phyloP scores from a whole-genome alignment of 352 stramenopile species.

The Lagenidium giganteum region DNA sequence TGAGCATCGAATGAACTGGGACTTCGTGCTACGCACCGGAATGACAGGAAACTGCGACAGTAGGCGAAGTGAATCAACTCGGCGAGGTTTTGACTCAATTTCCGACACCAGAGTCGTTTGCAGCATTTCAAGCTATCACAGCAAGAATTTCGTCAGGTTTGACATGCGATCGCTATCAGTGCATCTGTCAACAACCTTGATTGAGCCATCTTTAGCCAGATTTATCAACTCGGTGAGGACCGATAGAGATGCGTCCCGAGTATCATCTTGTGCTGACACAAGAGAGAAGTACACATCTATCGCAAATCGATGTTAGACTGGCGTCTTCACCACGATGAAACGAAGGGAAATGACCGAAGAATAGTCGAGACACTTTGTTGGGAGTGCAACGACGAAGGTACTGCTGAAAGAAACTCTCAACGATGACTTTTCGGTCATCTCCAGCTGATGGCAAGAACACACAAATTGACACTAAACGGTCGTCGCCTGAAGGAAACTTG shows the following conservation, averaged over 20 bases:
- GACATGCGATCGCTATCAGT: too few species aligned
- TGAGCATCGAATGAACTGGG: too few species aligned
- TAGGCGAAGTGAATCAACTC: constrained; percentile 8
- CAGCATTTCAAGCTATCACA: constrained; percentile 9
- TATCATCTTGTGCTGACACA: too few species aligned
- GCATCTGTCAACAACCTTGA: too few species aligned
- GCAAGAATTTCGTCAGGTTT: too few species aligned
- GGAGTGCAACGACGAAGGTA: constrained; percentile 4
- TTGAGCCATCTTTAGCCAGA: too few species aligned
- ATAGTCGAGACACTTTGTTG: constrained; percentile 1
- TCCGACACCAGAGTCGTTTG: constrained; percentile 7
- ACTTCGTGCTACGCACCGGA: constrained; percentile 2
- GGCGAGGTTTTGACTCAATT: constrained; percentile 3
- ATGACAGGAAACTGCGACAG: constrained; percentile 4
- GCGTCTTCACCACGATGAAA: too few species aligned
- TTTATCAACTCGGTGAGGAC: too few species aligned
- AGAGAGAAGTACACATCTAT: background rate
- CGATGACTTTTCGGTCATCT: background rate
- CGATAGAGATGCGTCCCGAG: too few species aligned
- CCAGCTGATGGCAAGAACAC: constrained; percentile 6
- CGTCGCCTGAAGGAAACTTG: constrained; percentile 11
- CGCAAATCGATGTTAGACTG: background rate
- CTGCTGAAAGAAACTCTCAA: constrained; percentile 9
- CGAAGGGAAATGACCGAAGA: too few species aligned
- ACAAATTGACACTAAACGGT: constrained; percentile 7